phyloP scores from a whole-genome alignment of 176 grass and related monocot species.

The Carex myosuroides region DNA sequence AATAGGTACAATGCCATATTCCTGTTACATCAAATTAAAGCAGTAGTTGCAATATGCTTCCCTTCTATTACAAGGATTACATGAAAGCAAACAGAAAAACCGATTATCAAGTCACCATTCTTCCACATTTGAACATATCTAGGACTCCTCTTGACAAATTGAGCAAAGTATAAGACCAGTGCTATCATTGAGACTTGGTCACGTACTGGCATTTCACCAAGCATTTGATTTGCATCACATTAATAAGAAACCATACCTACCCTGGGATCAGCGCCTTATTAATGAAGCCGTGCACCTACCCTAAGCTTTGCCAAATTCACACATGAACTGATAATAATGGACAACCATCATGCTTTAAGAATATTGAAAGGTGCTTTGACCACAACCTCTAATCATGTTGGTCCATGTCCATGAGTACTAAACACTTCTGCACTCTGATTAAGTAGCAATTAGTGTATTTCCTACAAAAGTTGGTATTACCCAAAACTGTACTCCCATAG shows the following conservation, averaged over 20 bases:
- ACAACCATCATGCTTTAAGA: background rate
- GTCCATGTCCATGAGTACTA: background rate
- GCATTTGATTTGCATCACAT: background rate
- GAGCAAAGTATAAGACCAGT: background rate
- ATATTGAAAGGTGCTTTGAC: background rate
- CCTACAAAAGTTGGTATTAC: background rate
- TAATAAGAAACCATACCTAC: background rate
- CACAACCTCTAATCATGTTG: slow-evolving; percentile 7
- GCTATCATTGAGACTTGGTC: background rate
- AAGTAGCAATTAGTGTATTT: background rate
- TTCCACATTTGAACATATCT: background rate
- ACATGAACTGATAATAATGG: slow-evolving; percentile 13
- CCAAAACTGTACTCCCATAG: background rate
- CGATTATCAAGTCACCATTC: background rate
- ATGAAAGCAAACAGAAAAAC: background rate
- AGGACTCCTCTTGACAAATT: background rate
- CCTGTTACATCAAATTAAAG: background rate
- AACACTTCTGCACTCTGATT: background rate
- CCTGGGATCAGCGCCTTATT: background rate
- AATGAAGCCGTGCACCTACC: background rate
- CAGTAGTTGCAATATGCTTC: no score
- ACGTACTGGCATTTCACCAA: background rate
- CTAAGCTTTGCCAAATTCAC: background rate
- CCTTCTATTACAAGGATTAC: background rate
- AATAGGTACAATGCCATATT: background rate